phyloP scores from a whole-genome alignment of 208 protist species.

The Leishmania lainsoni region DNA sequence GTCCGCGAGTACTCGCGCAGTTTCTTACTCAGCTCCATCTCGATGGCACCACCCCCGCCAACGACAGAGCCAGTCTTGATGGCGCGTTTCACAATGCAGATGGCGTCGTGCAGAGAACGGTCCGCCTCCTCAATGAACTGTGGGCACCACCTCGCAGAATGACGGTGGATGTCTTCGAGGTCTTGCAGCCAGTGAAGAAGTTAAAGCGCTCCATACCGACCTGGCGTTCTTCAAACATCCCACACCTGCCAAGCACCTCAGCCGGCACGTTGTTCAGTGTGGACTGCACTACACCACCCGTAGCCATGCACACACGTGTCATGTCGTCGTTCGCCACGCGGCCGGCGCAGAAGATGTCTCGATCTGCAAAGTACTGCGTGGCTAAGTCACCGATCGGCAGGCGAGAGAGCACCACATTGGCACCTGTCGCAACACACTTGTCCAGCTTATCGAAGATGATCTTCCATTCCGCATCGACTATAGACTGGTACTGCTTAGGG shows the following conservation, averaged over 20 bases:
- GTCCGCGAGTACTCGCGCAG: constrained; percentile 96
- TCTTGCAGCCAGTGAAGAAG: constrained; percentile 98
- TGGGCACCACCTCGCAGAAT: constrained; percentile 98
- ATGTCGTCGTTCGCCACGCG: constrained; percentile 98
- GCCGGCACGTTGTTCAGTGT: constrained; percentile 96
- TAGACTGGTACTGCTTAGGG: constrained; percentile 99
- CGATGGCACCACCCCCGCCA: constrained; percentile 99
- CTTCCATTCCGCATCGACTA: constrained; percentile 99
- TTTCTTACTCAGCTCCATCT: constrained; percentile 99
- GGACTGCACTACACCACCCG: constrained; percentile 97
- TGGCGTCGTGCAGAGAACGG: constrained; percentile 99
- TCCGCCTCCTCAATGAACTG: constrained; percentile 99
- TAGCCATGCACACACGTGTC: constrained; percentile 95
- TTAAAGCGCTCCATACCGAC: constrained; percentile 99
- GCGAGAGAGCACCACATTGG: constrained; percentile 99
- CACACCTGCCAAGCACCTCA: constrained; percentile 96
- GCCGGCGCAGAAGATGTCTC: constrained; percentile 99
- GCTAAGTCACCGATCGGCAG: constrained; percentile 99
- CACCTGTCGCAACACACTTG: constrained; percentile 97
- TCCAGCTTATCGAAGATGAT: constrained; percentile 99
- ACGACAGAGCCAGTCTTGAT: constrained; percentile 98
- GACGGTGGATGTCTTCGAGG: constrained; percentile 92
- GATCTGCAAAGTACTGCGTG: constrained; percentile 99
- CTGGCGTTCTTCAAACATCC: constrained; percentile 99
- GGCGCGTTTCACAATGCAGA: constrained; percentile 99